These are phyloP conservation scores for Cyclotella atomus DNA, from an alignment of 108 stramenopile species.

Conservation along the genomic window DNA sequence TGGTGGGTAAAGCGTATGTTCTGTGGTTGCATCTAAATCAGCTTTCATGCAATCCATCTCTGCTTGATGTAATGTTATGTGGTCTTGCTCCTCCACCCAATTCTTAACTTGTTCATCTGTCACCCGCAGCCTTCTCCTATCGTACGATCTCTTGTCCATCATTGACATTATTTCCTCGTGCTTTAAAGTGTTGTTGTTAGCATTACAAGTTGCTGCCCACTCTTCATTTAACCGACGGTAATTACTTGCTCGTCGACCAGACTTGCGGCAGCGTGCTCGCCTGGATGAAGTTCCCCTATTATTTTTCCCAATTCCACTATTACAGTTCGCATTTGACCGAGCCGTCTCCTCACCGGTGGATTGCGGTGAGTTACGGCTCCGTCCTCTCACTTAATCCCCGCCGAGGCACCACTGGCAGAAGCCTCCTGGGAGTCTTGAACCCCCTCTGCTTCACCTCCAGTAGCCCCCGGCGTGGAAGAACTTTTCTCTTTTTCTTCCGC, in stretches of 20 bases:
- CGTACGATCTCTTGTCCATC: not conserved
- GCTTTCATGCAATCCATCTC: not conserved
- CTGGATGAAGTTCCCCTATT: no score
- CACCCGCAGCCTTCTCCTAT: not conserved
- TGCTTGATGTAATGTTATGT: no score
- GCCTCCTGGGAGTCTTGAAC: no score
- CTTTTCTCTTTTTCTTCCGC: no score
- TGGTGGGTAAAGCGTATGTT: no score
- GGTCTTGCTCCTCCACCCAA: not conserved
- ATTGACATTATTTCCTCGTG: not conserved
- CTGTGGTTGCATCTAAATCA: no score
- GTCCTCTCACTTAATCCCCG: not conserved
- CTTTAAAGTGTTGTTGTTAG: not conserved
- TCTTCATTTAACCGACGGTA: not conserved
- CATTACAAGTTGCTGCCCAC: not conserved
- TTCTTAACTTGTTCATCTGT: not conserved
- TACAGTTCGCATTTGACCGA: no score
- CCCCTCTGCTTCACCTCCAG: no score
- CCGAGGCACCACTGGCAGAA: not conserved
- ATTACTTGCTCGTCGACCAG: not conserved
- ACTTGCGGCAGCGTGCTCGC: constrained; percentile 4
- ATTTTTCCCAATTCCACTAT: no score
- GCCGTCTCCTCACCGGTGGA: constrained; percentile 4
- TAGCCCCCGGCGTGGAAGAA: no score
- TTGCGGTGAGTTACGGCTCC: not conserved